Evolutionary conservation across 768 basidiomycete genomes (phyloP).

Genomic region (Phylloporus arenicola): DNA sequence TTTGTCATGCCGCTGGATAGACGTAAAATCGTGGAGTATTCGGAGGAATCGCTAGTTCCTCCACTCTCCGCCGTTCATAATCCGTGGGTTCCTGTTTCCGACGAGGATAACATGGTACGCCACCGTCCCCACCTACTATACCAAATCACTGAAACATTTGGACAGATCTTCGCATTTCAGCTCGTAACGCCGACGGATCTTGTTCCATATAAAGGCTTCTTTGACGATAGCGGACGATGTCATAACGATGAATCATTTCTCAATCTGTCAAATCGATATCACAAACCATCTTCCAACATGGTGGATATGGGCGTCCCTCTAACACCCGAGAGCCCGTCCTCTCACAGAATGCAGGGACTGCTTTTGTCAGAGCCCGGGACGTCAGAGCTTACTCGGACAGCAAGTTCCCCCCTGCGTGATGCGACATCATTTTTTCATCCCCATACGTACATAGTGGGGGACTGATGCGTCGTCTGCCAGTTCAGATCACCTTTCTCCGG

Average conservation of each 20-base stretch:
- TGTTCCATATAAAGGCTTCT: slow-evolving; percentile 5
- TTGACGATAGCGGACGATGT: neutral
- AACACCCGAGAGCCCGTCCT: slow-evolving; percentile 30
- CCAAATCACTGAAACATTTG: slow-evolving; percentile 6
- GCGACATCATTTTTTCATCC: slow-evolving; percentile 19
- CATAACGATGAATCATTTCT: slow-evolving; percentile 5
- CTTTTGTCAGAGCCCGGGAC: neutral
- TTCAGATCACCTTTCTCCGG: slow-evolving; percentile 14
- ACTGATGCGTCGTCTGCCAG: slow-evolving; percentile 33
- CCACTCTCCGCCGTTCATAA: slow-evolving; percentile 15
- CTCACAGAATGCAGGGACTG: neutral
- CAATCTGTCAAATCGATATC: slow-evolving; percentile 3
- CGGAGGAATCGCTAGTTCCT: slow-evolving; percentile 39
- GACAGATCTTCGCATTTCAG: slow-evolving; percentile 14
- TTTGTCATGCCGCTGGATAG: slow-evolving; percentile 51
- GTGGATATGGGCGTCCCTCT: slow-evolving; percentile 18
- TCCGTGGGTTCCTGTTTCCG: slow-evolving; percentile 17
- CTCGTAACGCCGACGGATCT: slow-evolving; percentile 17
- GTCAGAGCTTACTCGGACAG: neutral
- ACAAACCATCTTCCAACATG: slow-evolving; percentile 2
- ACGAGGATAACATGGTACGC: slow-evolving; percentile 17
- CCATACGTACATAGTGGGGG: slow-evolving; percentile 38
- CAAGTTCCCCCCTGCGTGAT: neutral
- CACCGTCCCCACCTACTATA: neutral
- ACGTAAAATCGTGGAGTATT: slow-evolving; percentile 36